phyloP scores from a whole-genome alignment of 2,329 filamentous ascomycete species.

The Ophiostoma ulmi region DNA sequence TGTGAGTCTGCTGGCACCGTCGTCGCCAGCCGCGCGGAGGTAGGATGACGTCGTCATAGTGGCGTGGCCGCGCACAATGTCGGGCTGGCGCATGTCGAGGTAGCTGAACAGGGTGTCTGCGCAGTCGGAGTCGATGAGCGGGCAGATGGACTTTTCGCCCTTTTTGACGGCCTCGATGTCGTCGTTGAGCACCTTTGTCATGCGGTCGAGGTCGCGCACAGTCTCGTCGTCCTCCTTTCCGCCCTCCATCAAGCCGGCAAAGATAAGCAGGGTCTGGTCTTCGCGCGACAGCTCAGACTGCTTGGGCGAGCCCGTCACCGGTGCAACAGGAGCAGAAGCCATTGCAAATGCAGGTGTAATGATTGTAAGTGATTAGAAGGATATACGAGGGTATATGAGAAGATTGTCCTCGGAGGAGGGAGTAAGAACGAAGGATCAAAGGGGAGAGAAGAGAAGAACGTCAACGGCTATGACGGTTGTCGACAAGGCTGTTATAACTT shows the following conservation, averaged over 20 bases:
- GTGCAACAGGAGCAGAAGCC: not conserved
- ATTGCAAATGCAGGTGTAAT: not conserved
- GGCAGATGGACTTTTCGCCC: constrained; percentile 49
- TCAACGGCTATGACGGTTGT: not conserved
- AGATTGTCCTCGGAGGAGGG: not conserved
- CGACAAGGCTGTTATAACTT: not conserved
- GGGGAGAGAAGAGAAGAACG: not conserved
- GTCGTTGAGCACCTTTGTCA: constrained; percentile 56
- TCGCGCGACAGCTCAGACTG: constrained; percentile 35
- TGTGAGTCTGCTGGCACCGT: constrained; percentile 63
- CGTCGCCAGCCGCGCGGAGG: constrained; percentile 68
- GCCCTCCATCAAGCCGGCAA: constrained; percentile 86
- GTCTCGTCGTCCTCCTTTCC: constrained; percentile 75
- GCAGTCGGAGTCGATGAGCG: constrained; percentile 65
- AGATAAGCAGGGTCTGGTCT: constrained; percentile 68
- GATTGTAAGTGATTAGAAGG: not conserved
- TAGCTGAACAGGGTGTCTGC: constrained; percentile 82
- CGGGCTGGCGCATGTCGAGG: constrained; percentile 74
- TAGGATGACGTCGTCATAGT: constrained; percentile 78
- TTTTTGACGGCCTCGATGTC: constrained; percentile 45
- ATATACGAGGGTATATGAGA: not conserved
- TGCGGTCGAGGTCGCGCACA: constrained; percentile 52
- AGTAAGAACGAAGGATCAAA: not conserved
- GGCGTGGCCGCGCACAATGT: constrained; percentile 71
- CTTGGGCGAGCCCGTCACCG: not conserved